Evolutionary conservation across 768 basidiomycete genomes (phyloP), one percentile per base, ranked within the genome.

Genomic region (Psilocybe azurescens): DNA sequence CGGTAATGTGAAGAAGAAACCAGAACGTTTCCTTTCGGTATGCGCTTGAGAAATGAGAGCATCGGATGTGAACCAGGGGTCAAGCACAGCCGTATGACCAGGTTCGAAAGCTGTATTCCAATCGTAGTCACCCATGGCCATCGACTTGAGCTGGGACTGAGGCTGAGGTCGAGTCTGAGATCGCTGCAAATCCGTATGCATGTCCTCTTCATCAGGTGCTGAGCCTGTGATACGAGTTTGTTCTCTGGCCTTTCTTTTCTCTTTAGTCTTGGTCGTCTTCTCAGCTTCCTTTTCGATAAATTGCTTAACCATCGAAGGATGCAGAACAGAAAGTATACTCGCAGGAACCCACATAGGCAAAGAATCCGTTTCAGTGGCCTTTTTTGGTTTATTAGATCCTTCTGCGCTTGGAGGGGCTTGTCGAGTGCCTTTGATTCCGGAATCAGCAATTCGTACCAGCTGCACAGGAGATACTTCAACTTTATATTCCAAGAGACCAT

Each of bases 311-410:
- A 65, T 55, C 39, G 64, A 75, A 5, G 89, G 87, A 58, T 82
- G 83, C 5, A 82, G 86, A 11, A 79, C 72, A 20, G 74, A 72
- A 56, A 91, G 73, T 72, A 93, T 83, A 44, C 75, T 80, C 3
- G 83, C 89, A 0, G 89, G 86, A 47, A 91, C 74, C 91, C 90
- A 92, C 33, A 89, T 68, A 32, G 81, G 75, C 41, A 87, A 67
- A 14, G 77, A 73, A 13, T 79, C 77, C 0, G 83, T 82, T 50
- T 67, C 61, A 38, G 80, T 79, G 13, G 79, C 73, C 29, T 77
- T 73, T 24, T 77, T 73, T 55, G 74, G 77, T 49, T 70, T 72
- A 32, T 50, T 56, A 28, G 53, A 36, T 53, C 49, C 58, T 38
- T 53, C 54, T 11, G 56, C 48, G 18, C 53, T 24, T 2, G 58